These are phyloP conservation scores for Lolium rigidum DNA, from an alignment of 176 grass and related monocot genomes.

Conservation along the genomic window DNA sequence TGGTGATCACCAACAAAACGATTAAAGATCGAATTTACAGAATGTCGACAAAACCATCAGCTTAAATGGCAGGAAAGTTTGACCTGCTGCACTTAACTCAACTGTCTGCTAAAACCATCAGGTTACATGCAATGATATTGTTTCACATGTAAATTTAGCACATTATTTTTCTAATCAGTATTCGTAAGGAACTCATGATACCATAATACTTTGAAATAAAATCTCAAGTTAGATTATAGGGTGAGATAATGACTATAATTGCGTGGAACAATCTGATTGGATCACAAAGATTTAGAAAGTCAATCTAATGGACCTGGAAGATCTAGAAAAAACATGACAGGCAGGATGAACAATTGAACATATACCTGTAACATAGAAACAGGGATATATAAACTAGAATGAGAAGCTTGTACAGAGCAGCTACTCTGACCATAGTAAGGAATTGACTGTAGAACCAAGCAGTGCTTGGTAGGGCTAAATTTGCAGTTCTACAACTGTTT, in stretches of 20 bases:
- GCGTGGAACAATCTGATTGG: constrained; percentile 5
- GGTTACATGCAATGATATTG: neutral
- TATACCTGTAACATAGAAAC: neutral
- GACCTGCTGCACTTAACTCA: no score
- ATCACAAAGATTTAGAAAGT: constrained; percentile 5
- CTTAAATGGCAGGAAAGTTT: no score
- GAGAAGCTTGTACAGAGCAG: neutral
- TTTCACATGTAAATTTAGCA: constrained; percentile 12
- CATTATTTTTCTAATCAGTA: neutral
- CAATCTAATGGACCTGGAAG: neutral
- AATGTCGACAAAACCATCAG: no score
- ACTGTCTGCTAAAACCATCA: no score
- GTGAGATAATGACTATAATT: neutral
- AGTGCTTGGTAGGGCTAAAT: neutral
- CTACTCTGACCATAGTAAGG: neutral
- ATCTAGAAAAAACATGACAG: constrained; percentile 6
- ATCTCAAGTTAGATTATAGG: constrained; percentile 5
- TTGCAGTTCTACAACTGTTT: neutral
- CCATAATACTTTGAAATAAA: constrained; percentile 25
- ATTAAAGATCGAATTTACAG: no score
- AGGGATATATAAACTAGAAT: neutral
- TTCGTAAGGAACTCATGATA: neutral
- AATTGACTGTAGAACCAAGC: neutral
- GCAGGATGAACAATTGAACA: neutral
- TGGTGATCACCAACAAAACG: no score